Conservation (phyloP, 2,329 filamentous ascomycete species). For the Pseudogymnoascus sp. region DNA sequence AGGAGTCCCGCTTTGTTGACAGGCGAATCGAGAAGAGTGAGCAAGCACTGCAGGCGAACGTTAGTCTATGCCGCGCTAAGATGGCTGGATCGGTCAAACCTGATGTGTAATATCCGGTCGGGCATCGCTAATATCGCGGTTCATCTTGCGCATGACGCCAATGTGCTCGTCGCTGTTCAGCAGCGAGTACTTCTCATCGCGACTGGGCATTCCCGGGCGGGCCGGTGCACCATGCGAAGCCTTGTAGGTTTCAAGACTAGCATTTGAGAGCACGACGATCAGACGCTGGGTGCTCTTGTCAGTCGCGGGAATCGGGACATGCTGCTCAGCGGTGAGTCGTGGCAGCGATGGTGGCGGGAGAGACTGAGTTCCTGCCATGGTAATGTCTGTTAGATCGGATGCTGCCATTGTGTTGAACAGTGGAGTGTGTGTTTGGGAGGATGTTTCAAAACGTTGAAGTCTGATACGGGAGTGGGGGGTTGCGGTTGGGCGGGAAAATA, state of each 20-base stretch:
- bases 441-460: slow-evolving; percentile 8
- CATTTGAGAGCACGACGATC: slow-evolving; percentile 94
- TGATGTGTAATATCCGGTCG: slow-evolving; percentile 97
- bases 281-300: slow-evolving; percentile 89
- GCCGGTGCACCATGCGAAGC: slow-evolving; percentile 65
- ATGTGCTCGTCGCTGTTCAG: slow-evolving; percentile 99
- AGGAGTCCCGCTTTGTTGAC: slow-evolving; percentile 97
- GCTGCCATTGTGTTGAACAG: slow-evolving; percentile 5
- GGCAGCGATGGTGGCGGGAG: slow-evolving; percentile 86
- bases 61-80: slow-evolving; percentile 20
- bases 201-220: slow-evolving; percentile 54
- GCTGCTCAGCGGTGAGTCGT: slow-evolving; percentile 88
- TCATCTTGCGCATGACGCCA: slow-evolving; percentile 99
- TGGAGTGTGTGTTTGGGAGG: slow-evolving; percentile 2
- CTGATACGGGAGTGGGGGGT: background rate
- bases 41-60: slow-evolving; percentile 65
- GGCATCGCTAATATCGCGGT: slow-evolving; percentile 94
- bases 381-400: slow-evolving; percentile 12
- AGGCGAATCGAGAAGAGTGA: slow-evolving; percentile 93
- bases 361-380: slow-evolving; percentile 74
- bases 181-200: slow-evolving; percentile 90
- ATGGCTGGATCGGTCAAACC: slow-evolving; percentile 48
- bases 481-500: slow-evolving; percentile 1
- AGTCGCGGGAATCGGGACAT: slow-evolving; percentile 70
- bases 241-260: slow-evolving; percentile 95